Evolutionary conservation across 768 basidiomycete species (phyloP), one percentile per base, ranked within the genome.

Genomic region (Tulasnella sp.): DNA sequence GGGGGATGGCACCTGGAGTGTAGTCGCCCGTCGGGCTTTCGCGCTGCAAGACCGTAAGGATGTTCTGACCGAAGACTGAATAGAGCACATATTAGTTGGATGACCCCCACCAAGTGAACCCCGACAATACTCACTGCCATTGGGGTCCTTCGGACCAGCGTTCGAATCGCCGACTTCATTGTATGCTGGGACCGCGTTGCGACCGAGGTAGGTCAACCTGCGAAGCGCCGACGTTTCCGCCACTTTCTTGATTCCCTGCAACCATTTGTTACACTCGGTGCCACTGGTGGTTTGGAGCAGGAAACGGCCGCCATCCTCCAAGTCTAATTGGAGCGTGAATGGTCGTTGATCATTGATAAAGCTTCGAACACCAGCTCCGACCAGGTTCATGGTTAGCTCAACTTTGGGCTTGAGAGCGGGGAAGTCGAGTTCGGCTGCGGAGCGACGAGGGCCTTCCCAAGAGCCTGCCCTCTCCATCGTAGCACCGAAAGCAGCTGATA

Each of bases 271-370:
- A 91, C 94, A 92, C 82, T 95, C 94, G 54, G 89, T 88, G 84
- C 89, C 91, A 83, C 89, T 91, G 48, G 90, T 85, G 0, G 94
- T 92, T 85, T 96, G 95, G 22, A 96, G 86, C 46, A 95, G 85
- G 83, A 94, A 95, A 83, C 92, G 92, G 0, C 94, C 94, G 11
- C 95, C 95, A 84, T 96, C 95, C 84, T 96, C 95, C 0, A 94
- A 94, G 83, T 94, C 91, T 69, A 96, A 88, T 83, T 93, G 91
- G 88, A 96, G 94, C 75, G 91, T 92, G 85, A 91, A 96, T 73
- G 95, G 94, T 72, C 95, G 89, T 81, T 94, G 93, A 84, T 93
- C 92, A 84, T 94, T 95, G 86, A 92, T 90, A 82, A 93, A 92
- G 81, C 90, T 90, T 12, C 90, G 88, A 31, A 94, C 91, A 48